These are phyloP conservation scores for Corrigiola litoralis DNA, from an alignment of 179 eudicot genomes.

Conservation along the genomic window DNA sequence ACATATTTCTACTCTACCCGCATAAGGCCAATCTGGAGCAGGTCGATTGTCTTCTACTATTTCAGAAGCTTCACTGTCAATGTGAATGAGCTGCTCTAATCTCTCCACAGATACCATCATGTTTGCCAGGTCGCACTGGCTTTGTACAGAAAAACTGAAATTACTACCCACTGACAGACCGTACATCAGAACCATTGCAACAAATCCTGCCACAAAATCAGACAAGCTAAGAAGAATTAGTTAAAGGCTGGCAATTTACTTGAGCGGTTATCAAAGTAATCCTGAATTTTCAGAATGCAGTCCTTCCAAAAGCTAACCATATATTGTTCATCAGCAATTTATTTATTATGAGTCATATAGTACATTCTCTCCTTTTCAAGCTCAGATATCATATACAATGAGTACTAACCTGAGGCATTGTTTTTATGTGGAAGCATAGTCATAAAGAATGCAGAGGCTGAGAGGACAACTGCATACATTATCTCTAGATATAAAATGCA, in stretches of 20 bases:
- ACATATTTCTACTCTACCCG: conserved; percentile 13
- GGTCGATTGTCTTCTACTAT: conserved; percentile 11
- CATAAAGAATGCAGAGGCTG: conserved; percentile 19
- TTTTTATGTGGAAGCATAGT: conserved; percentile 9
- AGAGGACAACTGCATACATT: conserved; percentile 10
- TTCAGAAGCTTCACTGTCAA: conserved; percentile 16
- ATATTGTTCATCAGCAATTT: too few species aligned
- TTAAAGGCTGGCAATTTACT: too few species aligned
- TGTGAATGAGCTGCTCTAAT: conserved; percentile 22
- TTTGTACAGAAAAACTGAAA: background rate
- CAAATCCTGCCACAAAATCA: conserved; percentile 11
- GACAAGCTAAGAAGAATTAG: too few species aligned
- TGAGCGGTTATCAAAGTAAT: too few species aligned
- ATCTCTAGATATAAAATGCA: conserved; percentile 12
- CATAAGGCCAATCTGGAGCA: conserved; percentile 12
- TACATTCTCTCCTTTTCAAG: too few species aligned
- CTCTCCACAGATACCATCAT: conserved; percentile 23
- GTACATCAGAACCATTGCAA: conserved; percentile 18
- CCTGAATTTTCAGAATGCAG: too few species aligned
- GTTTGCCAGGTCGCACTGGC: conserved; percentile 6
- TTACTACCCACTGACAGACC: conserved; percentile 6
- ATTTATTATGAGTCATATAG: too few species aligned
- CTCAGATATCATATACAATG: too few species aligned
- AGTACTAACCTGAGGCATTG: conserved; percentile 6
- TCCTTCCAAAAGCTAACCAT: too few species aligned